Percentiles rank a stretch among this genome's conserved stretches.
Conservation (phyloP, 2,329 filamentous ascomycete genomes). For the Neonectria magnoliae region DNA sequence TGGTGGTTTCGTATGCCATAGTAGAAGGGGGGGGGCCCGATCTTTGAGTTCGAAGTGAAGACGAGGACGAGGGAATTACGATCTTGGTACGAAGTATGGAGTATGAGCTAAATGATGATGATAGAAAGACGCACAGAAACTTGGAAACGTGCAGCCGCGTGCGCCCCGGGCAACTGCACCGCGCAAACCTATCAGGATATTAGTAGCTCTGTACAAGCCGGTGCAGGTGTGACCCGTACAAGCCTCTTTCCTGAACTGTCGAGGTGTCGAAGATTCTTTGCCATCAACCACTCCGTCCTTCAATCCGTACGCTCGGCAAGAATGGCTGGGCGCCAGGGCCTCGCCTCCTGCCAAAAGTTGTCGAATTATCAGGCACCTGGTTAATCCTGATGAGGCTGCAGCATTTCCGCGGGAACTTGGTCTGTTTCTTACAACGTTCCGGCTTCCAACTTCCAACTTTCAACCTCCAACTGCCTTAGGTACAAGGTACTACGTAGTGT, state of each 20-base stretch:
- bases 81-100: background rate
- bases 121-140: constrained; percentile 1
- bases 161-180: background rate
- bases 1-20: background rate
- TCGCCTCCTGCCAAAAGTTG: constrained; percentile 5
- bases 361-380: background rate
- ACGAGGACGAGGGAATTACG: constrained; percentile 5
- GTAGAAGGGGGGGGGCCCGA: background rate
- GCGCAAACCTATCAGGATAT: background rate
- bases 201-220: background rate
- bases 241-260: background rate
- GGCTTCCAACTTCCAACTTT: constrained; percentile 1
- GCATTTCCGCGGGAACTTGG: background rate
- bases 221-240: background rate
- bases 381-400: background rate
- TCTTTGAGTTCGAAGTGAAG: constrained; percentile 4
- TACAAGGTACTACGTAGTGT: constrained; percentile 2
- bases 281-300: background rate
- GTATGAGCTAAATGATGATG: constrained; percentile 2
- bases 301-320: constrained; percentile 4
- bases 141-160: constrained; percentile 11
- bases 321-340: constrained; percentile 17
- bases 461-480: background rate
- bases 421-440: background rate
- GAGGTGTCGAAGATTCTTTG: background rate